Evolutionary conservation across 345 rosid genomes (phyloP).

Genomic region (Triadica sebifera): DNA sequence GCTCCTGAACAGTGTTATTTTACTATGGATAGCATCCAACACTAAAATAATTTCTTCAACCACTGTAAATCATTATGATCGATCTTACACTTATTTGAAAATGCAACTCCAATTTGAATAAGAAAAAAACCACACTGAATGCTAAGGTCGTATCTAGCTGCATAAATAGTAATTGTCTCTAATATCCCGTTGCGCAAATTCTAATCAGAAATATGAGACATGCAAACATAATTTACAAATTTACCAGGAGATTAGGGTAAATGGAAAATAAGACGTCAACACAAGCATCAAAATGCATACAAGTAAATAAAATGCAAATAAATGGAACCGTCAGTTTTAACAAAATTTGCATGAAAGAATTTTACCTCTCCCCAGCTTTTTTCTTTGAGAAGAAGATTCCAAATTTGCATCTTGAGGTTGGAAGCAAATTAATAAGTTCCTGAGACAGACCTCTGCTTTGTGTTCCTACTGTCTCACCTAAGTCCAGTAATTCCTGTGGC

Average conservation of each 20-base stretch:
- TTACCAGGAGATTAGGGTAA: neutral
- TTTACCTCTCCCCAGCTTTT: slow-evolving; percentile 57
- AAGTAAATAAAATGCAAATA: neutral
- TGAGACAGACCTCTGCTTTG: slow-evolving; percentile 60
- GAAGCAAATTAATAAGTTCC: slow-evolving; percentile 58
- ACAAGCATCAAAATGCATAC: neutral
- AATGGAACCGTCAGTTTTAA: neutral
- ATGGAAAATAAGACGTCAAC: neutral
- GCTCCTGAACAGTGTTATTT: neutral
- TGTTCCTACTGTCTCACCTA: slow-evolving; percentile 66
- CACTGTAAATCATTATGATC: neutral
- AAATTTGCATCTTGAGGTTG: slow-evolving; percentile 58
- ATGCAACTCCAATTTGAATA: neutral
- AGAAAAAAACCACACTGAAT: neutral
- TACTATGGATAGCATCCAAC: neutral
- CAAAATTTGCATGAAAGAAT: slow-evolving; percentile 2
- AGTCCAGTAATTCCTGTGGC: slow-evolving; percentile 60
- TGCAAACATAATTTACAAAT: neutral
- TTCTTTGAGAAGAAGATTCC: slow-evolving; percentile 52
- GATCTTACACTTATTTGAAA: neutral
- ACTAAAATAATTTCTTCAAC: neutral
- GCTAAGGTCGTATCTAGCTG: neutral
- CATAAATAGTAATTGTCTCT: neutral
- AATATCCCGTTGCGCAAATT: neutral
- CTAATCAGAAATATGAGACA: neutral